These are phyloP conservation scores for Keqinozyma sinolaborantium DNA, from an alignment of 1,139 yeast genomes.

Conservation along the genomic window DNA sequence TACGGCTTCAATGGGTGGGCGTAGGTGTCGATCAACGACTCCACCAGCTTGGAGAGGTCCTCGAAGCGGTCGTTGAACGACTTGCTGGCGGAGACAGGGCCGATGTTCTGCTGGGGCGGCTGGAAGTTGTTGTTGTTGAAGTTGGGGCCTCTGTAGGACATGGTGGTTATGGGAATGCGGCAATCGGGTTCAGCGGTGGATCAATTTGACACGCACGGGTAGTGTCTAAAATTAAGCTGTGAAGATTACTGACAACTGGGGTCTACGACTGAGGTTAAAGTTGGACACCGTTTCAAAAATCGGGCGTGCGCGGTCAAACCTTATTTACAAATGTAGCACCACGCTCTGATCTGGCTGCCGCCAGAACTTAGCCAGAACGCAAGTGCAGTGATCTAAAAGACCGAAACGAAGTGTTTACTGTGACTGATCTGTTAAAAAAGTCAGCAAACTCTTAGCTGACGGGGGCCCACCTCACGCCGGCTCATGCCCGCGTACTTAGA, in stretches of 20 bases:
- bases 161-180: too few species aligned
- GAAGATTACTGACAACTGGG: too few species aligned
- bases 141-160: slow-evolving; percentile 35
- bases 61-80: slow-evolving; percentile 42
- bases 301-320: too few species aligned
- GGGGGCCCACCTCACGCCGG: slow-evolving; percentile 30
- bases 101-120: slow-evolving; percentile 17
- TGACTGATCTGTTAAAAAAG: slow-evolving; percentile 61
- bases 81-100: slow-evolving; percentile 21
- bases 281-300: too few species aligned
- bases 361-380: slow-evolving; percentile 12
- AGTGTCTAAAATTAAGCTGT: too few species aligned
- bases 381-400: slow-evolving; percentile 57
- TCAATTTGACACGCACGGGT: neutral
- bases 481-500: slow-evolving; percentile 31
- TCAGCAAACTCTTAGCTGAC: slow-evolving; percentile 55
- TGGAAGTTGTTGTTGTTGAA: slow-evolving; percentile 30
- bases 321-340: slow-evolving; percentile 39
- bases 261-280: too few species aligned
- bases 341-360: slow-evolving; percentile 33
- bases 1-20: slow-evolving; percentile 60
- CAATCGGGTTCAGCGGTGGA: neutral
- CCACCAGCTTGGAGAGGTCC: slow-evolving; percentile 40
- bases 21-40: slow-evolving; percentile 44
- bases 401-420: slow-evolving; percentile 73